Evolutionary conservation across 257 asterid species (phyloP), one percentile per base, ranked within the genome.

Genomic region (Solanum lignicaule): DNA sequence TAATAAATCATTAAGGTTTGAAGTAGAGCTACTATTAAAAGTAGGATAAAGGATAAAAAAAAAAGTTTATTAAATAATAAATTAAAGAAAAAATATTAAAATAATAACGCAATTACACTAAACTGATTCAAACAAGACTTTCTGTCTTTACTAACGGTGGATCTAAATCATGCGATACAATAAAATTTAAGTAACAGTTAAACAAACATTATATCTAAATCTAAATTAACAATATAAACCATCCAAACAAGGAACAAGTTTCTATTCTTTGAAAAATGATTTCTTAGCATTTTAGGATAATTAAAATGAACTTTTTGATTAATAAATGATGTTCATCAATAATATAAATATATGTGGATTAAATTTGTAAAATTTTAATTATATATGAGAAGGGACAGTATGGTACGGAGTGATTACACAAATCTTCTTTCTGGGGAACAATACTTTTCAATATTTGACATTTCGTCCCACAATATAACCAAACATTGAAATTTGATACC

Each of bases 401-500:
- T 78, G 9, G 85, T 79, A 43, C 33, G 27, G 32, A 25, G 38
- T 4, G 62, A 1, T 25, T 8, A 27, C 32, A 79, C 66, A 81
- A 81, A 43, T 43, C 21, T 27, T 81, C 18, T 81, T 8, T 46
- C 10, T 21, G 15, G n/a, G 21, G 20, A 23, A 82, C 39, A 82
- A 58, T 21, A 48, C 12, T 41, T 81, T 43, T 5, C 27, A 43
- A 82, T 48, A 20, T 18, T 46, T 48, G 29, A 48, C 71, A 82
- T 82, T 46, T 82, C 43, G 69, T 20, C 73, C 88, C 82, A 16
- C 35, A 71, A 71, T 15, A 69, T 13, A 86, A 21, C 55, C 21
- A 75, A 86, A 71, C 52, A 32, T 20, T 46, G 85, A 79, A 79
- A 79, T 43, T 71, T 4, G 69, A 72, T 20, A 71, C 35, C 55